Base-by-base conservation (phyloP, 106 monocot species). In the Chionographis japonica region DNA sequence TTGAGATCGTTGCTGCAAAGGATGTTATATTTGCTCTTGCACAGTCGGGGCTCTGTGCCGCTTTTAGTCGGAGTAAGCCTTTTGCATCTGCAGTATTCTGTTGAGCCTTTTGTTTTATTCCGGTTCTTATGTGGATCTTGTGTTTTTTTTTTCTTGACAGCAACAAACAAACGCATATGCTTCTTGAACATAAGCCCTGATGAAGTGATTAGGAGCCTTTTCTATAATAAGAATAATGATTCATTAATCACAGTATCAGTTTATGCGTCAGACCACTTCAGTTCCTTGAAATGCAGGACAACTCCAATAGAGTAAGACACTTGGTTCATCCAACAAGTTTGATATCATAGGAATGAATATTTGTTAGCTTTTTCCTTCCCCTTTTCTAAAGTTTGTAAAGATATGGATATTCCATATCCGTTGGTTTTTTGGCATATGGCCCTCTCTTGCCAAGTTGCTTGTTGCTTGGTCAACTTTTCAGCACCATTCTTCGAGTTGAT, bases 151-250 rank as follows among this genome's bases (percentile, higher is more conserved):
- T 38, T 66, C 50, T 59, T 74, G 42, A 68, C 90, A 95, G 94
- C 83, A 18, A 88, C 85, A 61, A 95, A 95, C 56, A 83, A 71
- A 66, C 77, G 94, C 2, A 85, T 95, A 75, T 88, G 90, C 75
- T 94, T 90, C 72, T 66, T 90, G 78, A 90, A 87, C 72, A 78
- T 90, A 68, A 86, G 85, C 65, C 85, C 88, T 2, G 92, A 92
- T 83, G 92, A 92, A 83, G 93, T 93, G 58, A 93, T 93, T 62
- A 80, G 89, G 72, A 93, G 89, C 74, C 86, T 93, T 43, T 93
- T 89, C 61, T 93, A 86, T 68, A 89, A 93, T 63, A 89, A 93
- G 79, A 93, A 93, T 77, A 93, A 93, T 63, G 88, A 93, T 57
- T 93, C 89, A 11, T 74, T 93, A 58, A 93, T 92, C 78, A 92